Evolutionary conservation across 2,329 filamentous ascomycete genomes (phyloP).

Genomic region (Acephala macrosclerotiorum): DNA sequence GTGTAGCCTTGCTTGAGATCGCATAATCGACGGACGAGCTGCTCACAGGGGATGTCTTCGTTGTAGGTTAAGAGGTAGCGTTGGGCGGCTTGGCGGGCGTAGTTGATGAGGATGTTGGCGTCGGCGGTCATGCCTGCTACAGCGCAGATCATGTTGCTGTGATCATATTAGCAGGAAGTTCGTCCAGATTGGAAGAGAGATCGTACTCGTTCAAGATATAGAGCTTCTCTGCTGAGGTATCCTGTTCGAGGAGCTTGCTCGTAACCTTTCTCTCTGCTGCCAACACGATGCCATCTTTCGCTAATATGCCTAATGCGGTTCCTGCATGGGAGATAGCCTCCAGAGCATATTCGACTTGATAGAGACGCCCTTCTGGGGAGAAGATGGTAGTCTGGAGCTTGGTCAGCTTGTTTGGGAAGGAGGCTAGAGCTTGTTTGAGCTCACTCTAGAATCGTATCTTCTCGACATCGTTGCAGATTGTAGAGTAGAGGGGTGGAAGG

Average conservation of each 20-base stretch:
- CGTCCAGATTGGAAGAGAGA: constrained; percentile 2
- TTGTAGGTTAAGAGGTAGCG: constrained; percentile 99
- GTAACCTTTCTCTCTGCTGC: constrained; percentile 99
- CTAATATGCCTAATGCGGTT: constrained; percentile 94
- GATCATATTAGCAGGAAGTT: constrained; percentile 24
- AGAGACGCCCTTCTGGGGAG: constrained; percentile 96
- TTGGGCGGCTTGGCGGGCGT: constrained; percentile 95
- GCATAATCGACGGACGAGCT: constrained; percentile 94
- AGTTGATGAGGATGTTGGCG: constrained; percentile 99
- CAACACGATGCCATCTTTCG: constrained; percentile 97
- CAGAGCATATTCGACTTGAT: constrained; percentile 99
- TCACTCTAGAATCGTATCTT: constrained; percentile 95
- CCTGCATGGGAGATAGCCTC: constrained; percentile 99
- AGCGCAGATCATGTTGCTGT: constrained; percentile 99
- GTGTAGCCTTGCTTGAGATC: constrained; percentile 99
- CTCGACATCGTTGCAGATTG: constrained; percentile 74
- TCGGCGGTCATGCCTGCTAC: constrained; percentile 99
- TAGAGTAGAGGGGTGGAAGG: constrained; percentile 1
- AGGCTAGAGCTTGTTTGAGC: constrained; percentile 48
- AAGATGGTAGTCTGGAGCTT: constrained; percentile 90
- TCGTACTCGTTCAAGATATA: constrained; percentile 97
- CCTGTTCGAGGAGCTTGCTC: constrained; percentile 98
- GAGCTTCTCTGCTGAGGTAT: constrained; percentile 99
- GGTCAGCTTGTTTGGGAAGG: constrained; percentile 39
- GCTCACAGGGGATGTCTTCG: constrained; percentile 99